Evolutionary conservation across 148 eudicot species (phyloP).

Genomic region (Vaccinium myrtillus): DNA sequence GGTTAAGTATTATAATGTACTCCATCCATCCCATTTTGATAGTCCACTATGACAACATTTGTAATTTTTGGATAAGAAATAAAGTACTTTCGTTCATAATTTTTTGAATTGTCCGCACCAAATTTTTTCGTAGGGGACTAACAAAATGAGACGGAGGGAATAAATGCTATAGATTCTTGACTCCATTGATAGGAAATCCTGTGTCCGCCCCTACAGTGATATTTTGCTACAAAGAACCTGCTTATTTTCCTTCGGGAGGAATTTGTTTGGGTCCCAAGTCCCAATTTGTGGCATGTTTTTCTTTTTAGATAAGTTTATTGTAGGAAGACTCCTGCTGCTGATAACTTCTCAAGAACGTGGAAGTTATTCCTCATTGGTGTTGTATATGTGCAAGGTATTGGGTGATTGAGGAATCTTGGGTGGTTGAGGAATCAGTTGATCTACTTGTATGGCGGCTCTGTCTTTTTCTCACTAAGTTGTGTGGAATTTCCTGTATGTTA

Average conservation of each 20-base stretch:
- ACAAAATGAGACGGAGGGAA: no score
- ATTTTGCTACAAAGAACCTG: neutral
- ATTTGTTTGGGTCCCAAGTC: neutral
- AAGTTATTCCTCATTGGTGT: neutral
- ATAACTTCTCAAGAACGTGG: neutral
- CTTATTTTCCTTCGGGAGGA: neutral
- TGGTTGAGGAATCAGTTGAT: neutral
- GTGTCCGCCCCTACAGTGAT: no score
- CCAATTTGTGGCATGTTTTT: neutral
- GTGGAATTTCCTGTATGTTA: neutral
- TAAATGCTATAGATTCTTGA: no score
- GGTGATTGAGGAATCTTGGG: neutral
- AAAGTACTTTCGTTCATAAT: no score
- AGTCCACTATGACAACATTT: no score
- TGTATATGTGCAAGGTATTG: neutral
- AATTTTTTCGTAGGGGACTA: no score
- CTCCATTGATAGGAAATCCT: no score
- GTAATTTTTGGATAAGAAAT: no score
- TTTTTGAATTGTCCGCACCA: no score
- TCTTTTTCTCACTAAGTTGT: neutral
- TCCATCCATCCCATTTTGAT: no score
- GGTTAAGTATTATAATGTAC: no score
- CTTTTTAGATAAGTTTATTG: neutral
- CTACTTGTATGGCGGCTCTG: neutral
- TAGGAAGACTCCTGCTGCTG: neutral